Evolutionary conservation across 1,284 basidiomycete genomes (phyloP).

Genomic region (Psilocybe mexicana): DNA sequence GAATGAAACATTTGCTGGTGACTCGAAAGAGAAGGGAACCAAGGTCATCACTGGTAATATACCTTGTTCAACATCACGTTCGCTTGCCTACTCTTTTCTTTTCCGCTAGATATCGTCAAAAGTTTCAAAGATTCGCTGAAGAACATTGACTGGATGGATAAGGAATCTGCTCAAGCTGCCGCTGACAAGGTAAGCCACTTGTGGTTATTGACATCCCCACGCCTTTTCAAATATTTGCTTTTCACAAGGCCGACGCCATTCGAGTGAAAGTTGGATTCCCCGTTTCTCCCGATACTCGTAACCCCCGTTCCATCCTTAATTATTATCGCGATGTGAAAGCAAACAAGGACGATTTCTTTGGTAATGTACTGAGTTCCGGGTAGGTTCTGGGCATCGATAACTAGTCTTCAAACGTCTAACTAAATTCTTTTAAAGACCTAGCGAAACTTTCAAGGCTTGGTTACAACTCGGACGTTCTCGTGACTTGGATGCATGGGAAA

Average conservation of each 20-base stretch:
- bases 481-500: conserved; percentile 83
- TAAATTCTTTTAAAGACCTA: conserved; percentile 41
- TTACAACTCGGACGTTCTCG: conserved; percentile 71
- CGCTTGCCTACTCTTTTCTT: neutral
- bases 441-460: conserved; percentile 71
- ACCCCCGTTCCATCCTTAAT: conserved; percentile 65
- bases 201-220: neutral
- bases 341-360: conserved; percentile 75
- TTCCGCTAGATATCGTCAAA: conserved; percentile 63
- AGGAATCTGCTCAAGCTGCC: conserved; percentile 79
- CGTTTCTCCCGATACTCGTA: conserved; percentile 77
- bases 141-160: conserved; percentile 91
- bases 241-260: conserved; percentile 69
- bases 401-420: neutral
- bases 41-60: conserved; percentile 75
- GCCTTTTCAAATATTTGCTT: neutral
- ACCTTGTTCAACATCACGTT: neutral
- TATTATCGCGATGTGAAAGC: conserved; percentile 81
- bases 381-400: conserved; percentile 33
- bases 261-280: conserved; percentile 91
- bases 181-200: conserved; percentile 67
- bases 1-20: conserved; percentile 81
- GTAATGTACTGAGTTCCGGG: conserved; percentile 75
- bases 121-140: conserved; percentile 83
- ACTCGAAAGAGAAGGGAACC: conserved; percentile 80